Base-by-base conservation (phyloP, 1,139 yeast genomes). In the Geotrichum australiense region DNA sequence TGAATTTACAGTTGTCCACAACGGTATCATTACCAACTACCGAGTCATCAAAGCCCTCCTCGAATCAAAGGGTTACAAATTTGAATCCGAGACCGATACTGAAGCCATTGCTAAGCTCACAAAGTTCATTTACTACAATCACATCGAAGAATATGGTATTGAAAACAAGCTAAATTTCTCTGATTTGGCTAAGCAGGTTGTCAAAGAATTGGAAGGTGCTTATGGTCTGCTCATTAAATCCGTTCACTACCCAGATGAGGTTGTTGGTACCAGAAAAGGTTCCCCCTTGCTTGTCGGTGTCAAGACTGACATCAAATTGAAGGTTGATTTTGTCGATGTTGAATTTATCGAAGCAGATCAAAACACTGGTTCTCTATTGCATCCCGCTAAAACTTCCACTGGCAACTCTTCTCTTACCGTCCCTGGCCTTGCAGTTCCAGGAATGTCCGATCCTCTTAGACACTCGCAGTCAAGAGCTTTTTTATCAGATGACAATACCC, bases 291-390 rank as follows among this genome's bases (percentile, higher is more conserved):
- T 93, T 60, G 86, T 93, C 51, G 99, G 99, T 68, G 97, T 93
- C 53, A 89, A 87, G 71, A 86, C 96, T 43, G 94, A 87, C 58
- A 81, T 79, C 65, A 89, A 86, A 63, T 78, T 93, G 65, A 93
- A 91, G 70, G 96, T 89, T 51, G 99, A 93, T 64, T 89, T 93
- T 62, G 98, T 93, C 46, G 99, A 93, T 63, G 96, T 93, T 47
- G 98, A 93, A 67, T 91, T 91, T 70, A 91, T 93, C 39, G 93
- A 82, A 49, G 63, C 64, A 39, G 44, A 41, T 19, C 41, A 36
- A n/a, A 41, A 41, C 37, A 36, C 41, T 26, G 44, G 44, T 2
- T 41, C 44, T 11, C 37, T 41, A 5, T 22, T 41, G 7, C 22
- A 27, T 36, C 25, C 28, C 24, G 27, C 33, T 12, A 24, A 29